Evolutionary conservation across 192 early-diverging fungal species (phyloP), one percentile per base, ranked within the genome.

Genomic region (Coemansia umbellata): DNA sequence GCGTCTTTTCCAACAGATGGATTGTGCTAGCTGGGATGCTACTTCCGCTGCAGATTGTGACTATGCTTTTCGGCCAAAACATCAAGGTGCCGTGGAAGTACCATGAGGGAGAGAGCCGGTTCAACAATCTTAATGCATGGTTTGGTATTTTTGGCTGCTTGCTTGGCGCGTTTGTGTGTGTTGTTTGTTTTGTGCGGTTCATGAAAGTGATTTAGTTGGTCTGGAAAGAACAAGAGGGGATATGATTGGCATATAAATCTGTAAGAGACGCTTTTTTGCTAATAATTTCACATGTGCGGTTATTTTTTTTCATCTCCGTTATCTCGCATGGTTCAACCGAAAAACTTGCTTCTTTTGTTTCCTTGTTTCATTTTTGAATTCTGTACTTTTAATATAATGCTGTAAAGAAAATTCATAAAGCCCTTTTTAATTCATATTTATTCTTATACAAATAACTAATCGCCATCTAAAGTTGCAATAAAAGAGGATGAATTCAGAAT

Each of bases 1-100:
- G 56, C 6, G 17, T 41, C 19, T 54, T 68, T 31, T 57, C 65
- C 4, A 53, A 26, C 33, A 49, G 53, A 2, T 68, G 63, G 60
- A 26, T 63, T 32, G 55, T 68, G 13, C 26, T 74, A 22, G 52
- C 50, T 0, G 64, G 48, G 1, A 58, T 85, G 18, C 31, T 78
- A 40, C 44, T 78, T 21, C 84, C 86, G 5, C 74, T 86, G 81
- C 85, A 83, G 44, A 66, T 83, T 24, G 60, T 82, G 3, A 75
- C 83, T 8, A 80, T 84, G 69, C 58, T 81, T 11, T 88, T 82
- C 69, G 84, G 84, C 30, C 81, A 82, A 83, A 85, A 87, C 56
- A 71, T 87, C 0, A 47, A 65, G 4, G 83, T 87, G 2, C 86
- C 86, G n/a, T 73, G 62, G 62, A 61, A 39, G 27, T 15, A 15